Conservation (phyloP, 1,284 basidiomycete species). For the Tetrapyrgos nigripes region DNA sequence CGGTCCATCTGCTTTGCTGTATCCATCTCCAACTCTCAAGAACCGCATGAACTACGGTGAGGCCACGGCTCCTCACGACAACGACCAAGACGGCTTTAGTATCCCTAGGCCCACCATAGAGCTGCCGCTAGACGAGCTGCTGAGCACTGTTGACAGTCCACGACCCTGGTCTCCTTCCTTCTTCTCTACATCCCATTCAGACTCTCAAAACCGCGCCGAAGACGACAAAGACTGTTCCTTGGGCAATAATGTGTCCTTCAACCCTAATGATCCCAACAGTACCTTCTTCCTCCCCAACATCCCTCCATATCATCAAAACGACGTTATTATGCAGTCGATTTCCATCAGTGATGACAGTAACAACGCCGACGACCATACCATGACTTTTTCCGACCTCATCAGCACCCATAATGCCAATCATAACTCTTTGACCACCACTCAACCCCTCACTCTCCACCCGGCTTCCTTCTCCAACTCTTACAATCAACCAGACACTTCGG, state of each 20-base stretch:
- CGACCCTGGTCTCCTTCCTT: conserved; percentile 23
- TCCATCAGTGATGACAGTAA: conserved; percentile 5
- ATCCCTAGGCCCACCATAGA: conserved; percentile 81
- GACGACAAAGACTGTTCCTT: conserved; percentile 3
- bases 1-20: conserved; percentile 77
- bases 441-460: conserved; percentile 3
- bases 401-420: too few species aligned
- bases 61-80: conserved; percentile 52
- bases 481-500: conserved; percentile 15
- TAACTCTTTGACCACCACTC: too few species aligned
- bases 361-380: background rate
- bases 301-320: conserved; percentile 24
- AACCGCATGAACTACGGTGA: conserved; percentile 78
- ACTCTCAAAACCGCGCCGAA: conserved; percentile 4
- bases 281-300: conserved; percentile 17
- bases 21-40: conserved; percentile 66
- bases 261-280: background rate
- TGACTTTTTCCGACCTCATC: background rate
- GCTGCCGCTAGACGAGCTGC: conserved; percentile 77
- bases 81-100: conserved; percentile 56
- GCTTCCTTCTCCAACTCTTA: conserved; percentile 7
- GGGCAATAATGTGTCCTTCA: conserved; percentile 2
- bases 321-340: conserved; percentile 33
- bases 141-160: conserved; percentile 48
- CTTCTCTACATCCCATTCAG: conserved; percentile 11